Percentiles rank a stretch among this genome's conserved stretches.
Conservation (phyloP, 2,329 filamentous ascomycete species). For the Aspergillus sp. region DNA sequence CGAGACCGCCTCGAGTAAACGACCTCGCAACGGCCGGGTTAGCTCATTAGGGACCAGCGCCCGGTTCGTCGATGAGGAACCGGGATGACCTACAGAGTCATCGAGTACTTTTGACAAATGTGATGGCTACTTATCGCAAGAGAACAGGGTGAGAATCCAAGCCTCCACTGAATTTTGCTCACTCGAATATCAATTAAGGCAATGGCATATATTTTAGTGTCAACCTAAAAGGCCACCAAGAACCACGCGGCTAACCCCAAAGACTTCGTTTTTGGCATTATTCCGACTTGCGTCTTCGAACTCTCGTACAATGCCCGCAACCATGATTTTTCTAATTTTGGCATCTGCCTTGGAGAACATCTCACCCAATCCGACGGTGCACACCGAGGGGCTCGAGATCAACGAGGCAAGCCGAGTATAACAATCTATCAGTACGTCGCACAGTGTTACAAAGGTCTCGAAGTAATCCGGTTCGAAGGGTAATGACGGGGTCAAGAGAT, state of each 20-base stretch:
- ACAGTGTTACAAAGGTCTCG: slow-evolving; percentile 92
- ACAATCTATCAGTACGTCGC: slow-evolving; percentile 90
- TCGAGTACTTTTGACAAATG: neutral
- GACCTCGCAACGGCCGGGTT: slow-evolving; percentile 25
- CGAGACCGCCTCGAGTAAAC: slow-evolving; percentile 25
- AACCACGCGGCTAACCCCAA: slow-evolving; percentile 83
- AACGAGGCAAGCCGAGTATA: slow-evolving; percentile 78
- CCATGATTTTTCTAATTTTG: slow-evolving; percentile 81
- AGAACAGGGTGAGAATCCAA: too few relatives aligned
- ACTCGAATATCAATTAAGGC: neutral
- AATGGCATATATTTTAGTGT: neutral
- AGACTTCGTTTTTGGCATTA: slow-evolving; percentile 76
- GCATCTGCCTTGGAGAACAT: slow-evolving; percentile 87
- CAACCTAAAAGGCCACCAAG: slow-evolving; percentile 74
- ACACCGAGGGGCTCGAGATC: slow-evolving; percentile 72
- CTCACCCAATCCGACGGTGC: slow-evolving; percentile 70
- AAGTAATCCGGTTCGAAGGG: slow-evolving; percentile 98
- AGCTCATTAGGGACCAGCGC: slow-evolving; percentile 36
- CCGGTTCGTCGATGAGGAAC: slow-evolving; percentile 42
- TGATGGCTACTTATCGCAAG: neutral
- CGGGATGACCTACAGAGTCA: slow-evolving; percentile 38
- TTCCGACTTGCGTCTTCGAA: slow-evolving; percentile 84
- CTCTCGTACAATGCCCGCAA: slow-evolving; percentile 83
- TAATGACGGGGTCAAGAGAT: slow-evolving; percentile 84
- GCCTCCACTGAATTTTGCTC: too few relatives aligned